Conservation (phyloP, 768 basidiomycete species). For the Sporobolomyces roseus region DNA sequence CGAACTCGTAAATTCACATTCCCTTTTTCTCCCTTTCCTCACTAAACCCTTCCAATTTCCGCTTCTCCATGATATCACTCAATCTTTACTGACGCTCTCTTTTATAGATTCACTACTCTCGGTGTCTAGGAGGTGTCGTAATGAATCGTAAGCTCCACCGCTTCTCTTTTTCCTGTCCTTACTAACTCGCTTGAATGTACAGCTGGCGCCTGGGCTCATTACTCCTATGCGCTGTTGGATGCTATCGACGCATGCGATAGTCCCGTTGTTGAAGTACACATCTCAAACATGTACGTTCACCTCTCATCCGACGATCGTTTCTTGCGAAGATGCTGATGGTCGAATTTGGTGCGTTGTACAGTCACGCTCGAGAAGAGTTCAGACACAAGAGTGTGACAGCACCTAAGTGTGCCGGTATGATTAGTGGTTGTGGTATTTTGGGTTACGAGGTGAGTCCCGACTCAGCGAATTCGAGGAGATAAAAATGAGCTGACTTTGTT, state of each 20-base stretch:
- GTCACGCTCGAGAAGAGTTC: conserved; percentile 2
- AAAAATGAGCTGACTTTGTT: not conserved
- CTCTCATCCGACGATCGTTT: not conserved
- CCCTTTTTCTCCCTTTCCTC: not conserved
- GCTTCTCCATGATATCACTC: not conserved
- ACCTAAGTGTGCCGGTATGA: conserved; percentile 20
- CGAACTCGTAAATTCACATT: conserved; percentile 4
- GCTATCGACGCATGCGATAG: conserved; percentile 41
- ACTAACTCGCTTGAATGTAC: not conserved
- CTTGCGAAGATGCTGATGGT: not conserved
- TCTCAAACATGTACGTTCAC: conserved; percentile 33
- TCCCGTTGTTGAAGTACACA: conserved; percentile 42
- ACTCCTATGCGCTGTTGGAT: conserved; percentile 42
- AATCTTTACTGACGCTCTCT: not conserved
- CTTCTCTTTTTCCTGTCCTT: not conserved
- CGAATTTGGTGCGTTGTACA: too few species aligned
- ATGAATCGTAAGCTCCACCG: conserved; percentile 37
- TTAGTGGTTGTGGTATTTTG: conserved; percentile 32
- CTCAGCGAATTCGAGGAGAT: not conserved
- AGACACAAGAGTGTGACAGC: conserved; percentile 40
- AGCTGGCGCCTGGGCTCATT: conserved; percentile 31
- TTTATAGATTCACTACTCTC: conserved; percentile 41
- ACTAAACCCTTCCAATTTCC: too few species aligned
- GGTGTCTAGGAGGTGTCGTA: conserved; percentile 41
- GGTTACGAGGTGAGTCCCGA: conserved; percentile 26